Evolutionary conservation across 2,329 filamentous ascomycete genomes (phyloP).

Genomic region (Cladosporium austrohemisphaericum): DNA sequence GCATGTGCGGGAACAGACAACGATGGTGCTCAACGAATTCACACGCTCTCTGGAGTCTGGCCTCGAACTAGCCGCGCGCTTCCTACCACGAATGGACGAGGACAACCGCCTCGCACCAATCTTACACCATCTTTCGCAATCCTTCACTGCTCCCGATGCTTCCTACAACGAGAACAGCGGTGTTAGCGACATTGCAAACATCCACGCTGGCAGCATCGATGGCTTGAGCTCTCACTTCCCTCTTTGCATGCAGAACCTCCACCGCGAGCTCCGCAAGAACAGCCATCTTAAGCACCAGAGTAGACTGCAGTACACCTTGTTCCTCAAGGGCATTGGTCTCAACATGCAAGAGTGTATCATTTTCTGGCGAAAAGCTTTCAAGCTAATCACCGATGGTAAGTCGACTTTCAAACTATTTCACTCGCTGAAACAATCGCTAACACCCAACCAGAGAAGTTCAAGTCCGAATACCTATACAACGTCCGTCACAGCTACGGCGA

Average conservation of each 20-base stretch:
- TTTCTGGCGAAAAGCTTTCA: conserved; percentile 88
- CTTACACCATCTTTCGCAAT: conserved; percentile 81
- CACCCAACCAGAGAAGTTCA: conserved; percentile 68
- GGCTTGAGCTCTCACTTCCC: conserved; percentile 77
- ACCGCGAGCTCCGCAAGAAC: conserved; percentile 79
- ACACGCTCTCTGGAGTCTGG: conserved; percentile 72
- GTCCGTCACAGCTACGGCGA: conserved; percentile 93
- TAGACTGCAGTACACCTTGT: conserved; percentile 89
- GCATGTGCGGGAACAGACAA: conserved; percentile 78
- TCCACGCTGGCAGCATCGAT: conserved; percentile 77
- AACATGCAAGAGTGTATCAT: conserved; percentile 85
- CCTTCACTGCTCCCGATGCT: conserved; percentile 88
- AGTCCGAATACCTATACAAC: conserved; percentile 97
- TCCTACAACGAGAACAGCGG: conserved; percentile 64
- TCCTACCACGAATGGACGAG: conserved; percentile 87
- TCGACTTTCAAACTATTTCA: background rate
- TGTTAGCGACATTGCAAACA: conserved; percentile 63
- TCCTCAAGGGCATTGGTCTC: conserved; percentile 92
- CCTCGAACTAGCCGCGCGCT: conserved; percentile 86
- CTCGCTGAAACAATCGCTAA: background rate
- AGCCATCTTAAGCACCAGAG: conserved; percentile 90
- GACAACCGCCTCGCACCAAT: conserved; percentile 83
- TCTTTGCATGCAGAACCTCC: conserved; percentile 89
- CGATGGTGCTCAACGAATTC: conserved; percentile 87
- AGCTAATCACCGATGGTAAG: conserved; percentile 68